phyloP scores from a whole-genome alignment of 1,139 yeast genomes.

The Debaryomyces sp. region DNA sequence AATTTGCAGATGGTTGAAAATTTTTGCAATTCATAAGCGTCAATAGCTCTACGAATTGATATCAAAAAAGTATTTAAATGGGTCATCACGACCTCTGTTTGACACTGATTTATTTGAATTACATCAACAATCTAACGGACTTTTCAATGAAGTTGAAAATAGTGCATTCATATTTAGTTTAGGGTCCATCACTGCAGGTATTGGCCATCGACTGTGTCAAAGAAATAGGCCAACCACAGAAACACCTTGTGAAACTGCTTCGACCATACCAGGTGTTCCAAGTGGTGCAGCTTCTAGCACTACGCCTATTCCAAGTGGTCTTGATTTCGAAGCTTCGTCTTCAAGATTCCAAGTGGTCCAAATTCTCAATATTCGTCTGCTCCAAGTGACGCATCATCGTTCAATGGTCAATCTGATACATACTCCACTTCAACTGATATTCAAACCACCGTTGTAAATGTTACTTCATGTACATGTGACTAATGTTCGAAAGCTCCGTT shows the following conservation, averaged over 20 bases:
- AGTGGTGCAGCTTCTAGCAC: background rate
- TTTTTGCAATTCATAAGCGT: too few relatives aligned
- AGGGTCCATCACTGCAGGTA: background rate
- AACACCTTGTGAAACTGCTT: background rate
- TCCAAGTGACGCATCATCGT: too few relatives aligned
- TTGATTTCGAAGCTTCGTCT: background rate
- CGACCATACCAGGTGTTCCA: background rate
- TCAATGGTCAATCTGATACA: background rate
- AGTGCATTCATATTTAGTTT: too few relatives aligned
- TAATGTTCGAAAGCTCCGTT: constrained; percentile 34
- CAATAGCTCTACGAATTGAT: too few relatives aligned
- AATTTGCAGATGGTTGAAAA: too few relatives aligned
- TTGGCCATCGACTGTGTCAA: background rate
- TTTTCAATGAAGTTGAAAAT: background rate
- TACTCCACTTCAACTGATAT: too few relatives aligned
- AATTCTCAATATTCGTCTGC: too few relatives aligned
- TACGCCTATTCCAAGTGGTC: background rate
- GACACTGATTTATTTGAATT: background rate
- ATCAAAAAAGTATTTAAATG: background rate
- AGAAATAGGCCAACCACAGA: background rate
- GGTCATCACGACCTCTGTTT: background rate
- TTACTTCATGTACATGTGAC: constrained; percentile 48
- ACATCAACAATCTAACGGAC: background rate
- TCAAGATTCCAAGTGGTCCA: background rate
- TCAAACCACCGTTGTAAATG: constrained; percentile 37